These are phyloP conservation scores for Globisporangium cylindrosporum DNA, from an alignment of 352 stramenopile genomes.

Conservation along the genomic window DNA sequence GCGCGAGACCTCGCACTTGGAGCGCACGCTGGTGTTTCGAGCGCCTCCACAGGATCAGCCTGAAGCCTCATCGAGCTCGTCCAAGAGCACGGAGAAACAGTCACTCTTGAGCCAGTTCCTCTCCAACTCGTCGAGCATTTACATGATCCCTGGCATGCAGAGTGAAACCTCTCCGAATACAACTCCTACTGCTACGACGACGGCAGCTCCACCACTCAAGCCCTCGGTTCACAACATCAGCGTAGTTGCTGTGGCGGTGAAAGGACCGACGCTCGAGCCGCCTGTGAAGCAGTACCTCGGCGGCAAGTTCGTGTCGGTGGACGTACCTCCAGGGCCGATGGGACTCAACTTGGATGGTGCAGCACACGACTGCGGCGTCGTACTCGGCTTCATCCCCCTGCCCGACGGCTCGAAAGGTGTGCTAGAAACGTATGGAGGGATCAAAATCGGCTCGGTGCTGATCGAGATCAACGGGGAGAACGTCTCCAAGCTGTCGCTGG, in stretches of 20 bases:
- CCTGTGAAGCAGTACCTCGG: not conserved
- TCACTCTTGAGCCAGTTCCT: not conserved
- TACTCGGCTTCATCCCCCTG: conserved; percentile 62
- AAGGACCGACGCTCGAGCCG: not conserved
- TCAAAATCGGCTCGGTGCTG: conserved; percentile 51
- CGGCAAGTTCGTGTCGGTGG: conserved; percentile 25
- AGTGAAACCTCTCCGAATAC: not conserved
- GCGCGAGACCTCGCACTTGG: conserved; percentile 39
- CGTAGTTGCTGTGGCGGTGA: conserved; percentile 16
- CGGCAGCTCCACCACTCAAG: conserved; percentile 8
- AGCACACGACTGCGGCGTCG: conserved; percentile 45
- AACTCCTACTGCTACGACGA: not conserved
- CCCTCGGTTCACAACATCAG: conserved; percentile 9
- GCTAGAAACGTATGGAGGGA: conserved; percentile 53
- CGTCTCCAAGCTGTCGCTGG: conserved; percentile 39
- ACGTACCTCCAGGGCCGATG: conserved; percentile 56
- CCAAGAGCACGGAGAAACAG: conserved; percentile 3
- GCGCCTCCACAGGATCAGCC: conserved; percentile 25
- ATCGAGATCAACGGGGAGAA: conserved; percentile 70
- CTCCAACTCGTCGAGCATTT: conserved; percentile 14
- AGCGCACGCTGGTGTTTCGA: conserved; percentile 39
- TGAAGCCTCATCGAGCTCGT: not conserved
- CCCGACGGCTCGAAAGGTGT: conserved; percentile 48
- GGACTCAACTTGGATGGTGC: conserved; percentile 62
- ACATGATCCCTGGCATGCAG: not conserved